These are phyloP conservation scores for Phytophthora citrophthora DNA, from an alignment of 352 stramenopile genomes.

Conservation along the genomic window DNA sequence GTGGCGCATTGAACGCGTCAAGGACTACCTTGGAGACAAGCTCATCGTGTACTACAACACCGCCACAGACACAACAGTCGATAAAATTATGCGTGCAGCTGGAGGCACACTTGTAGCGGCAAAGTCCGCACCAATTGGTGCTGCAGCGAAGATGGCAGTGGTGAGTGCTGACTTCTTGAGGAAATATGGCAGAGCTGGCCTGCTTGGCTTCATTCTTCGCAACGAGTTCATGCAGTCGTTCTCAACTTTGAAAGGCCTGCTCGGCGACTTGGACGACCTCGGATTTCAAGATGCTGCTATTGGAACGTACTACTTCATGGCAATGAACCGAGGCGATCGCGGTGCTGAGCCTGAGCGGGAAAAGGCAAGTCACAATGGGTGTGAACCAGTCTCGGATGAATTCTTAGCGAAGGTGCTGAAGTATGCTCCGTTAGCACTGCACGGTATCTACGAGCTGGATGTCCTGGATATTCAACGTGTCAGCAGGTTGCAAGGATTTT, in stretches of 20 bases:
- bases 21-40: constrained; percentile 73
- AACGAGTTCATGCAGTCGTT: constrained; percentile 92
- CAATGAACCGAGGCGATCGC: constrained; percentile 84
- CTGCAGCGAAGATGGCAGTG: constrained; percentile 84
- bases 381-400: constrained; percentile 67
- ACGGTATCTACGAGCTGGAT: constrained; percentile 87
- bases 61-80: constrained; percentile 77
- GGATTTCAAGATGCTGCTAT: constrained; percentile 87
- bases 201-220: constrained; percentile 84
- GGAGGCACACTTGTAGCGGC: constrained; percentile 79
- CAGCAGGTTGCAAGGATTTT: constrained; percentile 78
- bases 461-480: constrained; percentile 88
- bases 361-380: constrained; percentile 61
- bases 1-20: constrained; percentile 81
- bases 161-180: constrained; percentile 87
- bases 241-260: constrained; percentile 79
- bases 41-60: constrained; percentile 83
- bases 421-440: constrained; percentile 78
- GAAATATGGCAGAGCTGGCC: constrained; percentile 80
- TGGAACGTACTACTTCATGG: constrained; percentile 91
- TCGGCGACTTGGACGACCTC: constrained; percentile 81
- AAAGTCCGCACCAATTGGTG: constrained; percentile 81
- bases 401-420: constrained; percentile 75
- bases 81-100: constrained; percentile 86
- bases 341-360: constrained; percentile 75